Evolutionary conservation across 495 filamentous ascomycete genomes (phyloP).

Genomic region (Astrocystis sublimbata): DNA sequence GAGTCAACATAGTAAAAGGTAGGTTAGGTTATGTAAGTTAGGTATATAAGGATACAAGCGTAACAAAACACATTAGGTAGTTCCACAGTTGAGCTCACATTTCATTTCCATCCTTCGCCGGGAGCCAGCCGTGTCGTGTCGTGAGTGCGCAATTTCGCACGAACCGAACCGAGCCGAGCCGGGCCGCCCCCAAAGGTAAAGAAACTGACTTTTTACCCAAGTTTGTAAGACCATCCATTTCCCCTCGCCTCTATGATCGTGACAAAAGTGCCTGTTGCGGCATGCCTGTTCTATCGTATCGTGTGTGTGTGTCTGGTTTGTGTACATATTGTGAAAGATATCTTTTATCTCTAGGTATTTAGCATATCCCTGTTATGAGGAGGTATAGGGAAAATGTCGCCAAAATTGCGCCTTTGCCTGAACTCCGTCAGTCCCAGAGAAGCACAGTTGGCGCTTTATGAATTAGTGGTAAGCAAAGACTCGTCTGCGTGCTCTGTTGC

Average conservation of each 20-base stretch:
- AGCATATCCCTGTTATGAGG: neutral
- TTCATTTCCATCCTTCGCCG: too few species aligned
- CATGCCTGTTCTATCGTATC: slow-evolving; percentile 5
- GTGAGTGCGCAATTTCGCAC: too few species aligned
- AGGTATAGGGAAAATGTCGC: neutral
- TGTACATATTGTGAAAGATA: neutral
- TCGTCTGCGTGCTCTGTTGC: neutral
- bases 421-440: neutral
- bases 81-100: too few species aligned
- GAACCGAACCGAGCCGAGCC: too few species aligned
- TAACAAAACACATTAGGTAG: too few species aligned
- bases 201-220: slow-evolving; percentile 3
- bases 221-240: neutral
- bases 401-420: neutral
- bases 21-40: too few species aligned
- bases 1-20: too few species aligned
- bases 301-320: neutral
- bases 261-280: neutral
- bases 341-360: neutral
- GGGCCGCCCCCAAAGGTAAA: too few species aligned
- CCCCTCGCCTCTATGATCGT: neutral
- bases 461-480: neutral
- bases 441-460: neutral
- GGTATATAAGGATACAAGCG: too few species aligned
- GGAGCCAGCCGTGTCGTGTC: too few species aligned